Evolutionary conservation across 1,139 yeast species (phyloP).

Genomic region (Tardiomyces digboiensis): DNA sequence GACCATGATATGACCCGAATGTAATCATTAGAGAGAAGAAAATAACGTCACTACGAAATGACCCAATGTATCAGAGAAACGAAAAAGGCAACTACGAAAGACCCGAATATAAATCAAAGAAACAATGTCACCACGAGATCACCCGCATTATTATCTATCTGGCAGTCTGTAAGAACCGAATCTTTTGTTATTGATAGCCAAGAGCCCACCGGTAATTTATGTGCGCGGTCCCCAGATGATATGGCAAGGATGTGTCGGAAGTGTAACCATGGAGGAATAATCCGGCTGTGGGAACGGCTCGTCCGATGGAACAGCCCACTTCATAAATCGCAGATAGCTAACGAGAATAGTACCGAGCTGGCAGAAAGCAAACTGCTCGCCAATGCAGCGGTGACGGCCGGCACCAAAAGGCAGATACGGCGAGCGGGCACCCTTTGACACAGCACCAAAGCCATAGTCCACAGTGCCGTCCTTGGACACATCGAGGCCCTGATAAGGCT

Average conservation of each 20-base stretch:
- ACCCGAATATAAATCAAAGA: no score
- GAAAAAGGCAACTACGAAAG: no score
- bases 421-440: constrained; percentile 90
- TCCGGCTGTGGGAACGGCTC: constrained; percentile 62
- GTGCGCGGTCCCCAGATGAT: constrained; percentile 43
- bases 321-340: constrained; percentile 64
- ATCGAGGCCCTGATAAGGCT: constrained; percentile 18
- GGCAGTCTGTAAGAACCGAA: background rate
- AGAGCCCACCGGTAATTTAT: no score
- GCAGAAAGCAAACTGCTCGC: constrained; percentile 95
- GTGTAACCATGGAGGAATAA: constrained; percentile 88
- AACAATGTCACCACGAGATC: no score
- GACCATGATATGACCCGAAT: no score
- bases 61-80: no score
- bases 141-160: background rate
- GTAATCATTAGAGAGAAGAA: no score
- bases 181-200: no score
- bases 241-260: constrained; percentile 73
- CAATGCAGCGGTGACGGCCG: constrained; percentile 99
- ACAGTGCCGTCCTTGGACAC: constrained; percentile 43
- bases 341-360: constrained; percentile 85
- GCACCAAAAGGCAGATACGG: constrained; percentile 99
- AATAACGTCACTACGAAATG: no score
- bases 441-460: constrained; percentile 94
- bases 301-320: constrained; percentile 60